These are phyloP conservation scores for Geranomyces variabilis DNA, from an alignment of 192 early-diverging fungal species.

Conservation along the genomic window DNA sequence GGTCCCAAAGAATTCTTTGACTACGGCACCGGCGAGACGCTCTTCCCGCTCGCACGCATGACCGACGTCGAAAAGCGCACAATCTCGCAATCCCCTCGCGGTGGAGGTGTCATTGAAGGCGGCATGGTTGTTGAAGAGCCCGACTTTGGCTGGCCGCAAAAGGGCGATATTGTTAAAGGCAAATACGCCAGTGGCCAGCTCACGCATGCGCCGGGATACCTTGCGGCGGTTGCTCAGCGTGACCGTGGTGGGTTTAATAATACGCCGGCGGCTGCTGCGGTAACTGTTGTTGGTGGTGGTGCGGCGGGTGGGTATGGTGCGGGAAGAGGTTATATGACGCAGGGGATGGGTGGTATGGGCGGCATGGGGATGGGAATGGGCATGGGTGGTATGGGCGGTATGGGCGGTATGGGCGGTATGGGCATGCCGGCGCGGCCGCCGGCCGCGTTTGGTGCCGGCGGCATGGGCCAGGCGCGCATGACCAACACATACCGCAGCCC, in stretches of 20 bases:
- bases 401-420: not conserved
- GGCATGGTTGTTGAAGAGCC: slow-evolving; percentile 56
- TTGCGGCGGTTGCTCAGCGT: slow-evolving; percentile 9
- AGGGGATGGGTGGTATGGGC: too few relatives aligned
- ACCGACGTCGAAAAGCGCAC: slow-evolving; percentile 43
- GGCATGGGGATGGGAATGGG: not conserved
- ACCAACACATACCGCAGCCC: not conserved
- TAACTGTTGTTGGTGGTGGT: too few relatives aligned
- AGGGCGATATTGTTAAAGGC: slow-evolving; percentile 31
- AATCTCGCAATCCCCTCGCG: slow-evolving; percentile 40
- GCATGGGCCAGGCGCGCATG: too few relatives aligned
- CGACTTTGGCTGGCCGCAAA: slow-evolving; percentile 44
- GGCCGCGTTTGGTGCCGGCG: too few relatives aligned
- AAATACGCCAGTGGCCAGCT: slow-evolving; percentile 26
- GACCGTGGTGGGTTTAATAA: slow-evolving; percentile 21
- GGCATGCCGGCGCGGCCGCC: not conserved
- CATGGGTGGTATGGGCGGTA: not conserved
- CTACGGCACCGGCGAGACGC: slow-evolving; percentile 48
- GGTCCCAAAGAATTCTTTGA: slow-evolving; percentile 57
- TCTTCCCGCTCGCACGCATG: slow-evolving; percentile 50
- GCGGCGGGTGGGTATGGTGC: slow-evolving; percentile 9
- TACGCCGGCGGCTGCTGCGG: not conserved
- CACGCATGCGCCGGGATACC: slow-evolving; percentile 13
- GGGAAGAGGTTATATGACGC: not conserved
- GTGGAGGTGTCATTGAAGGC: slow-evolving; percentile 52